Evolutionary conservation across 1,139 yeast species (phyloP).

Genomic region (Yamadazyma friedrichii): DNA sequence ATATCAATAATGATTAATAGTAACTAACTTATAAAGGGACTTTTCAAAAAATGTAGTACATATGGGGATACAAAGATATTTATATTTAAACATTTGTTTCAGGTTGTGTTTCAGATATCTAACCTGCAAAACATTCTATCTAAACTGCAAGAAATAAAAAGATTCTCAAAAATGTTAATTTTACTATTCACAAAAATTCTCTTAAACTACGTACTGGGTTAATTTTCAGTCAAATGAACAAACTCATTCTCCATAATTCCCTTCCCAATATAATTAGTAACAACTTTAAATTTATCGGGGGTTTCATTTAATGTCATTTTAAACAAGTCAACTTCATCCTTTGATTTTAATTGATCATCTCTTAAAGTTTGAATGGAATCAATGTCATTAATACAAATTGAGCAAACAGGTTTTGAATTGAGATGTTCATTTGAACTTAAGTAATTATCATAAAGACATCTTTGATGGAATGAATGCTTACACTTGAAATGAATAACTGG

Average conservation of each 20-base stretch:
- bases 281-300: conserved; percentile 67
- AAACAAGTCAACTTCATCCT: conserved; percentile 64
- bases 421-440: conserved; percentile 19
- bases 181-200: no score
- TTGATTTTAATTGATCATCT: conserved; percentile 58
- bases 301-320: conserved; percentile 56
- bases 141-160: no score
- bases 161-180: no score
- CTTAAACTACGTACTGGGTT: neutral
- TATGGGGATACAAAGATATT: no score
- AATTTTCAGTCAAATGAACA: conserved; percentile 13
- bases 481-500: conserved; percentile 88
- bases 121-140: neutral
- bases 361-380: conserved; percentile 64
- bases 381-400: conserved; percentile 66
- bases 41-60: no score
- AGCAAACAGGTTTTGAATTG: conserved; percentile 46
- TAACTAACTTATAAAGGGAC: no score
- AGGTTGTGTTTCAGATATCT: conserved; percentile 9
- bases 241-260: conserved; percentile 70
- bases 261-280: conserved; percentile 80
- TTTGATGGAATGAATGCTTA: conserved; percentile 81
- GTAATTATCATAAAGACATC: conserved; percentile 60
- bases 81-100: conserved; percentile 13
- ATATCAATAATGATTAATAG: no score